Percentiles rank a stretch among this genome's conserved stretches.
Conservation (phyloP, 371 early-diverging fungal species). For the Mucor sp. region DNA sequence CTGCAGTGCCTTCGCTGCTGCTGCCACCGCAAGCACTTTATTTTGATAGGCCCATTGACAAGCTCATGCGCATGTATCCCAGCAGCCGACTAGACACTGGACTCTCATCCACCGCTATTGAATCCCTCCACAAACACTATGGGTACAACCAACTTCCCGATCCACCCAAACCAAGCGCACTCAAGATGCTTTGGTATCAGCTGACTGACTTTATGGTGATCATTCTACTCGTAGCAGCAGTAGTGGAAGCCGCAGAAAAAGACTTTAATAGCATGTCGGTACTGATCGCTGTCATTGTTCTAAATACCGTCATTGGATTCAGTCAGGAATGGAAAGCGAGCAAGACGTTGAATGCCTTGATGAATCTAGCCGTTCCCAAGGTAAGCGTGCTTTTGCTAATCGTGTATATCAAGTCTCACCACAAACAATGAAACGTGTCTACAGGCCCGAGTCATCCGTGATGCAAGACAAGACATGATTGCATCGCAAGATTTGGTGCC, state of each 20-base stretch:
- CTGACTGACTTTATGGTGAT: constrained; percentile 90
- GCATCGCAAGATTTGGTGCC: constrained; percentile 76
- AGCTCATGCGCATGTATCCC: constrained; percentile 77
- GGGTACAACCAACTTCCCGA: constrained; percentile 76
- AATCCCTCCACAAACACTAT: constrained; percentile 69
- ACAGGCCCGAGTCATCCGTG: constrained; percentile 75
- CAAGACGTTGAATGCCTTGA: constrained; percentile 84
- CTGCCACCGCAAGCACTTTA: constrained; percentile 72
- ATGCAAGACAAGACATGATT: constrained; percentile 64
- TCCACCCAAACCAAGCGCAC: constrained; percentile 70
- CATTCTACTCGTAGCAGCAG: constrained; percentile 64
- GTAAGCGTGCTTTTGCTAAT: constrained; percentile 22
- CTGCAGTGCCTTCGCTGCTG: constrained; percentile 43
- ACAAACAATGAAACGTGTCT: background rate
- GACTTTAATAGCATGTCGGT: constrained; percentile 72
- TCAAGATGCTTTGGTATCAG: constrained; percentile 81
- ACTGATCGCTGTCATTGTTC: constrained; percentile 72
- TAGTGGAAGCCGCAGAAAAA: constrained; percentile 69
- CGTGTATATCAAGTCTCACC: no score
- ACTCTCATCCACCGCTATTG: constrained; percentile 50
- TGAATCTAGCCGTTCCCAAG: constrained; percentile 80
- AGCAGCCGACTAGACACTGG: constrained; percentile 67
- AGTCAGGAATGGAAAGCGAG: constrained; percentile 88
- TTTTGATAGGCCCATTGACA: constrained; percentile 77
- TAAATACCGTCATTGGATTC: constrained; percentile 85